Evolutionary conservation across 169 alveolate species (phyloP).

Genomic region (Plasmodium gallinaceum): DNA sequence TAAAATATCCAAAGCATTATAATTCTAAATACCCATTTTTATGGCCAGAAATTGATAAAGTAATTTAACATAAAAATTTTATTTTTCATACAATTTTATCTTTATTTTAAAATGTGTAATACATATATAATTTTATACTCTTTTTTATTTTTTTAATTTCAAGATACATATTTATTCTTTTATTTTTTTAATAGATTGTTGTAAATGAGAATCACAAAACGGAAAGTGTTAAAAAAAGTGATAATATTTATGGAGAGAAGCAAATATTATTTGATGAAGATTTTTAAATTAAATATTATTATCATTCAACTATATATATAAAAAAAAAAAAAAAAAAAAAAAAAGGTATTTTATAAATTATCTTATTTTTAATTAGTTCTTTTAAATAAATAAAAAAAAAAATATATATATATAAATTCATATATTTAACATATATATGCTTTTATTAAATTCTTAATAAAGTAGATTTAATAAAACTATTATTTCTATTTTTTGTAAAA

Average conservation of each 20-base stretch:
- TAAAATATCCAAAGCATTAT: constrained; percentile 79
- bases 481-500: too few relatives aligned
- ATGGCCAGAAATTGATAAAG: constrained; percentile 74
- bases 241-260: constrained; percentile 67
- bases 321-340: neutral
- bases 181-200: constrained; percentile 21
- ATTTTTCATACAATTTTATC: neutral
- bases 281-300: constrained; percentile 25
- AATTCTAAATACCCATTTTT: constrained; percentile 80
- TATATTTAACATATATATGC: too few relatives aligned
- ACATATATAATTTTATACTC: neutral
- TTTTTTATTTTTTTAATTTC: neutral
- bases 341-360: neutral
- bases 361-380: too few relatives aligned
- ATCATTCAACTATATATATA: neutral
- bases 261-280: constrained; percentile 76
- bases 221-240: constrained; percentile 41
- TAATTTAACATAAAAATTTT: neutral
- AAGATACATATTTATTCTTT: neutral
- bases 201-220: constrained; percentile 37
- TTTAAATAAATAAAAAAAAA: too few relatives aligned
- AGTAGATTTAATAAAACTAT: too few relatives aligned
- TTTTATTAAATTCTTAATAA: too few relatives aligned
- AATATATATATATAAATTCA: too few relatives aligned
- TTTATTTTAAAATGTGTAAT: too few relatives aligned